Evolutionary conservation across 1,139 yeast genomes (phyloP).

Genomic region (Debaryomycetaceae sp.): DNA sequence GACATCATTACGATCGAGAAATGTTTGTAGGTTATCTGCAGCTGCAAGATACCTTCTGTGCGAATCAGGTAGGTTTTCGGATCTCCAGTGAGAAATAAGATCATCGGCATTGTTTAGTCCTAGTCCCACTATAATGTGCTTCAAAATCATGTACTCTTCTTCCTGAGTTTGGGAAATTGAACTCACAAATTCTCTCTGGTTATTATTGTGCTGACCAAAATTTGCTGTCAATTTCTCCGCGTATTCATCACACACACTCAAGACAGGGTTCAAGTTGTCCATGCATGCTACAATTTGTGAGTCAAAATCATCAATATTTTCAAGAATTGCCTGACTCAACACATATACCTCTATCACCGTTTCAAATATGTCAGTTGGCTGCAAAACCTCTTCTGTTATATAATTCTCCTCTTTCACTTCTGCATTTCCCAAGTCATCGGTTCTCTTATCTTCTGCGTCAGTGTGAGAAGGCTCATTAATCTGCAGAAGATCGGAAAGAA

Average conservation of each 20-base stretch:
- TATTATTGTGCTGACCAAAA: conserved; percentile 19
- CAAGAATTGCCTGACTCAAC: conserved; percentile 29
- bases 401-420: conserved; percentile 16
- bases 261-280: conserved; percentile 14
- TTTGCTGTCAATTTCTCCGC: conserved; percentile 19
- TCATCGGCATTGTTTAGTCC: conserved; percentile 13
- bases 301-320: conserved; percentile 12
- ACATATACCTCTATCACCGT: conserved; percentile 30
- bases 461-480: conserved; percentile 5
- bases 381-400: conserved; percentile 27
- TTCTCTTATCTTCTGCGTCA: not conserved
- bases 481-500: conserved; percentile 23
- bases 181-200: conserved; percentile 22
- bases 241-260: conserved; percentile 18
- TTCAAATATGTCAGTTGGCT: conserved; percentile 39
- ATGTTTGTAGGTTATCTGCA: conserved; percentile 41
- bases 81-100: conserved; percentile 24
- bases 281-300: conserved; percentile 5
- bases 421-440: not conserved
- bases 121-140: conserved; percentile 21
- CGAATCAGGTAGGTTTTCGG: conserved; percentile 17
- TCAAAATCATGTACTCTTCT: conserved; percentile 22
- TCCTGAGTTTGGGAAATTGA: conserved; percentile 21
- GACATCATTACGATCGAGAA: conserved; percentile 36
- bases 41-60: conserved; percentile 39